A percentile compares a stretch with the other conserved stretches of the same genome.
These are phyloP conservation scores for Pseudocercospora ulei DNA, from an alignment of 2,329 filamentous ascomycete genomes.

Conservation along the genomic window DNA sequence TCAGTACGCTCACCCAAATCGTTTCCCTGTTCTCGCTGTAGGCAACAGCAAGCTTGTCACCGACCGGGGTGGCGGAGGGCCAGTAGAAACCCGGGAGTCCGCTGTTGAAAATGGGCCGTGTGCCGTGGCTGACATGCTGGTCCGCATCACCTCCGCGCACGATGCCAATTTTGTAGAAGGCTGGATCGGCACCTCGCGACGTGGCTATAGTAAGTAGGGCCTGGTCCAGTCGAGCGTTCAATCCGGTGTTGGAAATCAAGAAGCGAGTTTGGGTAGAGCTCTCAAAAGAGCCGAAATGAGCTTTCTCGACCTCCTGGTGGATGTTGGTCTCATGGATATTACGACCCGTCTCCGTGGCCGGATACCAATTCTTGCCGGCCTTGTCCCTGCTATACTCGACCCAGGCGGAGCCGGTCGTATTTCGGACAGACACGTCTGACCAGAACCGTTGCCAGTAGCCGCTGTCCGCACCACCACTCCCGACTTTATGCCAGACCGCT, in stretches of 20 bases:
- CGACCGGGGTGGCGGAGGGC: constrained; percentile 12
- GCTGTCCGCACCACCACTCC: not conserved
- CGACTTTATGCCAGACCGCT: constrained; percentile 10
- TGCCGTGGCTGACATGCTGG: constrained; percentile 1
- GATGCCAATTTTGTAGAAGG: constrained; percentile 12
- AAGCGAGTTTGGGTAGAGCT: constrained; percentile 11
- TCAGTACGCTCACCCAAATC: constrained; percentile 14
- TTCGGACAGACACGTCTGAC: constrained; percentile 11
- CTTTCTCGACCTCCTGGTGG: constrained; percentile 5
- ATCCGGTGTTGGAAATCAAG: constrained; percentile 10
- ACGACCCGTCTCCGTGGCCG: constrained; percentile 4
- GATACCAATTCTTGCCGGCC: constrained; percentile 11
- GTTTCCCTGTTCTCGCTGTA: constrained; percentile 13
- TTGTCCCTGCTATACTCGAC: constrained; percentile 13
- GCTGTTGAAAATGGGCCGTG: constrained; percentile 5
- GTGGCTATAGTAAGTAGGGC: constrained; percentile 9
- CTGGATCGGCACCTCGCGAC: constrained; percentile 10
- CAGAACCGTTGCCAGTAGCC: constrained; percentile 16
- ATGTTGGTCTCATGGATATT: constrained; percentile 11
- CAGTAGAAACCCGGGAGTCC: constrained; percentile 13
- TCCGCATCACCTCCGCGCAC: constrained; percentile 15
- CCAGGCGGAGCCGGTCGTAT: constrained; percentile 7
- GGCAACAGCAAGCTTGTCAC: constrained; percentile 13
- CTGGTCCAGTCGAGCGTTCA: constrained; percentile 9
- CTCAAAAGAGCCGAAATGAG: constrained; percentile 10